Percentiles rank a stretch among this genome's conserved stretches.
phyloP scores from a whole-genome alignment of 306 rosid species.

The Medicago lupulina region DNA sequence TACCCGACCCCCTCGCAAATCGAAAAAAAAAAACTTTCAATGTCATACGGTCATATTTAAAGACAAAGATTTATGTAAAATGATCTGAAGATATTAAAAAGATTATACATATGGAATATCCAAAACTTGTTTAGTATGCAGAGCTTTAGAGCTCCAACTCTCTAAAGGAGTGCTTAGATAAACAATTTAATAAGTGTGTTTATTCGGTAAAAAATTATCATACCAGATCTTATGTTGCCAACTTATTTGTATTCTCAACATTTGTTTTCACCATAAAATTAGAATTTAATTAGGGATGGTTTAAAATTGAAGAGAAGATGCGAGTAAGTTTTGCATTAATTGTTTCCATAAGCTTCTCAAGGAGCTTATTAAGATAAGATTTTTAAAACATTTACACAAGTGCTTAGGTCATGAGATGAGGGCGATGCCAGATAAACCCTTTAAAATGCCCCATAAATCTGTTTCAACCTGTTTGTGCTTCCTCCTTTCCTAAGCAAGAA shows the following conservation, averaged over 20 bases:
- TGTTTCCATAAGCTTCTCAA: conserved; percentile 2
- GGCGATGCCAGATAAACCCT: background rate
- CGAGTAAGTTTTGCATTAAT: background rate
- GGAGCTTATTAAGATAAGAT: background rate
- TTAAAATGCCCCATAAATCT: conserved; percentile 5
- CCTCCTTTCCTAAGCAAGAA: conserved; percentile 1
- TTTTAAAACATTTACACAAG: background rate
- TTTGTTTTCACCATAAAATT: background rate
- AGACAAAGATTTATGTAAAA: conserved; percentile 5
- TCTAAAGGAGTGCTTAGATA: background rate
- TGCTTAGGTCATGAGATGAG: background rate
- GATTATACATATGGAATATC: conserved; percentile 29
- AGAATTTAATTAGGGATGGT: background rate
- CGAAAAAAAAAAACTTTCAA: background rate
- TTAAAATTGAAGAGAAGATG: background rate
- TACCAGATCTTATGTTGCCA: background rate
- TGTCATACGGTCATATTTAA: background rate
- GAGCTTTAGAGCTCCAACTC: background rate
- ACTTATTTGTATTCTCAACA: background rate
- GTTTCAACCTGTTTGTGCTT: conserved; percentile 3
- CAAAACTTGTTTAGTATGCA: conserved; percentile 12
- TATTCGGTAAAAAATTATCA: background rate
- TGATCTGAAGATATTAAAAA: background rate
- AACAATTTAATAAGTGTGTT: background rate
- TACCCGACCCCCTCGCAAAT: background rate